Evolutionary conservation across 202 grass and related monocot genomes (phyloP).

Genomic region (Zizania palustris): DNA sequence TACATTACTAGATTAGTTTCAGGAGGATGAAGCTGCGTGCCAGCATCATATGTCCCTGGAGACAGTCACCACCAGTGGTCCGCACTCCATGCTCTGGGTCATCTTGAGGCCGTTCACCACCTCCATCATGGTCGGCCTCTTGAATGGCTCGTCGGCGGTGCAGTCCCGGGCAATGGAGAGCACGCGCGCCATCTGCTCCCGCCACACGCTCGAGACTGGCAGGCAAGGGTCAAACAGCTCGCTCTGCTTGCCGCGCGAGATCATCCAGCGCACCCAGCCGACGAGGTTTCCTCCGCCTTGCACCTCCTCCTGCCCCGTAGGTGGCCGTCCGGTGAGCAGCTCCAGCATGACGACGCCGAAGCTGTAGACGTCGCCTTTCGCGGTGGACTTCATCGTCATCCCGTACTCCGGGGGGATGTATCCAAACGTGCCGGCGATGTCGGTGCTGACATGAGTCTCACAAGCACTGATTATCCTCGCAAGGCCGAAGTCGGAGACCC

Average conservation of each 20-base stretch:
- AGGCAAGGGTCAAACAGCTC: slow-evolving; percentile 83
- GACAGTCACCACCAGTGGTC: slow-evolving; percentile 47
- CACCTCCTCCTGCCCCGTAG: slow-evolving; percentile 82
- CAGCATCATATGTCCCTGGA: slow-evolving; percentile 31
- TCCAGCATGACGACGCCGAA: slow-evolving; percentile 94
- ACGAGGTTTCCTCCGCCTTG: slow-evolving; percentile 94
- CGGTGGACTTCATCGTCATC: slow-evolving; percentile 78
- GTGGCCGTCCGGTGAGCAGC: slow-evolving; percentile 80
- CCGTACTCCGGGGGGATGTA: slow-evolving; percentile 97
- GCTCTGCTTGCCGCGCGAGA: slow-evolving; percentile 43
- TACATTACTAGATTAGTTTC: slow-evolving; percentile 35
- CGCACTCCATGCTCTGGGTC: slow-evolving; percentile 56
- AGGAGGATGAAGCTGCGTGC: slow-evolving; percentile 9
- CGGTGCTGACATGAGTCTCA: slow-evolving; percentile 94
- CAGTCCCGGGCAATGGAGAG: slow-evolving; percentile 62
- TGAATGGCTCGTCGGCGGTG: slow-evolving; percentile 82
- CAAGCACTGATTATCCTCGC: slow-evolving; percentile 97
- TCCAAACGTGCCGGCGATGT: slow-evolving; percentile 88
- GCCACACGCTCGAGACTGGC: slow-evolving; percentile 46
- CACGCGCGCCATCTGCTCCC: slow-evolving; percentile 70
- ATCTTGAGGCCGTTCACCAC: slow-evolving; percentile 78
- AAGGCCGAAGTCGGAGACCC: slow-evolving; percentile 94
- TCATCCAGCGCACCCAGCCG: slow-evolving; percentile 92
- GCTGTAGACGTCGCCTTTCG: slow-evolving; percentile 89
- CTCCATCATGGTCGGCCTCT: slow-evolving; percentile 89